A percentile compares a stretch with the other conserved stretches of the same genome.
phyloP scores from a whole-genome alignment of 2,329 filamentous ascomycete genomes.

The Diaporthe humulicola region DNA sequence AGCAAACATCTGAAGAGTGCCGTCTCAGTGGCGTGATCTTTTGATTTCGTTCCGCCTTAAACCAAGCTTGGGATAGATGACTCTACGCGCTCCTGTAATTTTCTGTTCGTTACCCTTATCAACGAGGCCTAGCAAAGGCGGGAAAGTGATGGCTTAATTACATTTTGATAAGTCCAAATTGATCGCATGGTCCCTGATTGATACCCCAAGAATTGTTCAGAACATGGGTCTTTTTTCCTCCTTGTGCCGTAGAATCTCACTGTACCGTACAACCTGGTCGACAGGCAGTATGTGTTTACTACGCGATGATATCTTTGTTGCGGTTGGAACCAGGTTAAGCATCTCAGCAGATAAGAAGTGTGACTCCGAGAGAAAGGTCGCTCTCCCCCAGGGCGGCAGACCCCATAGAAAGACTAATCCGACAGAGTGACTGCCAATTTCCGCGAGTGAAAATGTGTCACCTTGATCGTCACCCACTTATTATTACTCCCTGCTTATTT shows the following conservation, averaged over 20 bases:
- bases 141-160: neutral
- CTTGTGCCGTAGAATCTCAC: neutral
- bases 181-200: neutral
- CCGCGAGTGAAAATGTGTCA: neutral
- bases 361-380: neutral
- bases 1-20: neutral
- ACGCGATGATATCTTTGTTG: neutral
- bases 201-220: neutral
- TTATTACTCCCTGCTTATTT: neutral
- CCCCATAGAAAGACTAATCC: neutral
- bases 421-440: slow-evolving; percentile 6
- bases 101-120: neutral
- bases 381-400: neutral
- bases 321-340: neutral
- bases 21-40: neutral
- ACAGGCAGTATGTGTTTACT: neutral
- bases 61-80: slow-evolving; percentile 2
- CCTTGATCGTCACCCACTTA: neutral
- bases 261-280: too few relatives aligned
- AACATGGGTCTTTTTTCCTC: neutral
- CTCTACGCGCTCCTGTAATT: neutral
- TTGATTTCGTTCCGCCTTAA: neutral
- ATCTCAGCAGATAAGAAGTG: neutral
- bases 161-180: neutral
- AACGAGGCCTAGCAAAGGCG: too few relatives aligned